These are phyloP conservation scores for Nadsonia starkeyi-henricii DNA, from an alignment of 1,139 yeast species.

Conservation along the genomic window DNA sequence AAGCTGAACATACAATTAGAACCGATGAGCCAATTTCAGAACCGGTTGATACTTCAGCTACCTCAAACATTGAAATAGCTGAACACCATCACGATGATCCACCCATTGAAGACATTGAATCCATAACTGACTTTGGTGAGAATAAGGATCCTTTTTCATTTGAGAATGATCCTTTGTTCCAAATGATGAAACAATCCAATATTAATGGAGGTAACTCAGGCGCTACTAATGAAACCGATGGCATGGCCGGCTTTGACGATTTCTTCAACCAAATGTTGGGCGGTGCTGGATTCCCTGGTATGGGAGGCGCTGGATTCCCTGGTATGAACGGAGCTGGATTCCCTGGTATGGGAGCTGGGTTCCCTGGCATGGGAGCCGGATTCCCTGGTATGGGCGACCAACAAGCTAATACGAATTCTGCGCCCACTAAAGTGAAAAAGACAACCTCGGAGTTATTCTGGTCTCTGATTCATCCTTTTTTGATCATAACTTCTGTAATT, in stretches of 20 bases:
- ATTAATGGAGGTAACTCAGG: not conserved
- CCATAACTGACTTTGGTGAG: not conserved
- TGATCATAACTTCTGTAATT: not conserved
- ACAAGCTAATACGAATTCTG: not conserved
- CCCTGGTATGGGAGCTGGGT: not conserved
- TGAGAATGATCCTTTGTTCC: not conserved
- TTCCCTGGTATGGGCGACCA: not conserved
- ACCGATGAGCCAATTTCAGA: not conserved
- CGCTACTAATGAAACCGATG: not conserved
- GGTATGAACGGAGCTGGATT: not conserved
- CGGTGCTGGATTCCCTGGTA: not conserved
- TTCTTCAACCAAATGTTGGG: not conserved
- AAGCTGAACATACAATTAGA: not conserved
- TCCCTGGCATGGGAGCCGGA: not conserved
- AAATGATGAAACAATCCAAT: not conserved
- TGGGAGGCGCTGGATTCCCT: not conserved
- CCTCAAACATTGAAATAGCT: not conserved
- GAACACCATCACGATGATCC: not conserved
- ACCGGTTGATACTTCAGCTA: not conserved
- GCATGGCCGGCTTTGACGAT: not conserved
- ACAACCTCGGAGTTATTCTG: not conserved
- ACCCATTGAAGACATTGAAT: not conserved
- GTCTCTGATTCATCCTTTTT: not conserved
- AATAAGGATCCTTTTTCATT: not conserved
- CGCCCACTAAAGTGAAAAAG: not conserved